Conservation (phyloP, 78 protist genomes). For the Emiliania huxleyi region DNA sequence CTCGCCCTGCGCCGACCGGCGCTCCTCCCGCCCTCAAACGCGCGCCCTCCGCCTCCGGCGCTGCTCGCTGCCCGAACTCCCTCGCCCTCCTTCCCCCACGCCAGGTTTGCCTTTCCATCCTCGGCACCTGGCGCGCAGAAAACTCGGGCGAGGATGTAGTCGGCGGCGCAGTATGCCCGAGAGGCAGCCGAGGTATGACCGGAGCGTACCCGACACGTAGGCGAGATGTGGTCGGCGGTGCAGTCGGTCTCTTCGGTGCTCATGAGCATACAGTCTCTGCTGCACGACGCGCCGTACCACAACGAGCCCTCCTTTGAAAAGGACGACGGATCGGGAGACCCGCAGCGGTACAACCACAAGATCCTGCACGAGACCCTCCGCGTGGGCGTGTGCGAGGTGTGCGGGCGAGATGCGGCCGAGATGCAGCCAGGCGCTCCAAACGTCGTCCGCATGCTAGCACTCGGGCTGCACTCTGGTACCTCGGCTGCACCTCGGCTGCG, state of each 20-base stretch:
- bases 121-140: not conserved
- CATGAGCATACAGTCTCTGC: not conserved
- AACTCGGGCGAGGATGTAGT: constrained; percentile 19
- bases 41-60: too few relatives aligned
- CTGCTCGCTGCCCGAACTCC: too few relatives aligned
- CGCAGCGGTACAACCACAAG: constrained; percentile 1
- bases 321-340: constrained; percentile 29
- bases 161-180: constrained; percentile 12
- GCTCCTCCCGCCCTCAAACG: too few relatives aligned
- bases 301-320: constrained; percentile 8
- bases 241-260: not conserved
- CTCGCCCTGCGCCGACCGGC: too few relatives aligned
- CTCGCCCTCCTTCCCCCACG: too few relatives aligned
- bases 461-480: too few relatives aligned
- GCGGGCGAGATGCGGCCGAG: too few relatives aligned
- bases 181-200: too few relatives aligned
- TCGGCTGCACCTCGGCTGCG: too few relatives aligned
- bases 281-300: constrained; percentile 28
- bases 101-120: constrained; percentile 14
- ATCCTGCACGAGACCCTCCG: constrained; percentile 3
- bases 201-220: too few relatives aligned
- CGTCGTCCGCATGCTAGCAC: too few relatives aligned
- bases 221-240: constrained; percentile 21
- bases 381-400: not conserved
- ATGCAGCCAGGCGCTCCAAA: too few relatives aligned